Percentiles rank a stretch among this genome's conserved stretches.
Conservation (phyloP, 208 protist genomes). For the Herpetomonas samuelpessoai region DNA sequence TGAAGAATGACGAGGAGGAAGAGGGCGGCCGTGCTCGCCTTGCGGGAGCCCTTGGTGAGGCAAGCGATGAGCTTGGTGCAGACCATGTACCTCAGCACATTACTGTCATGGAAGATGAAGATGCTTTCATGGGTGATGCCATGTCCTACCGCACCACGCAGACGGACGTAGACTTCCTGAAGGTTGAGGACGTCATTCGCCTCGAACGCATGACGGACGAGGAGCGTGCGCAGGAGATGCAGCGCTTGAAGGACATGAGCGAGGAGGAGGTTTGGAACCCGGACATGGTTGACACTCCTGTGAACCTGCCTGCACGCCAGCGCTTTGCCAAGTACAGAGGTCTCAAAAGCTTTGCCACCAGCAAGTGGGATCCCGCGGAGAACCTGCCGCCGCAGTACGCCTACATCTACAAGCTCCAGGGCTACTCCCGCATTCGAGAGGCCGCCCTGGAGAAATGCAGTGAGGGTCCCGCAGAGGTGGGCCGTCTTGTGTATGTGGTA, state of each 20-base stretch:
- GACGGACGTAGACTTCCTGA: slow-evolving; percentile 84
- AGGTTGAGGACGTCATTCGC: slow-evolving; percentile 74
- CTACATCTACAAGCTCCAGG: slow-evolving; percentile 89
- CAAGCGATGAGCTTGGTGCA: slow-evolving; percentile 1
- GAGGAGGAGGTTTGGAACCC: slow-evolving; percentile 84
- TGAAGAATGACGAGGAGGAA: slow-evolving; percentile 11
- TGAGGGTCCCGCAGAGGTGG: slow-evolving; percentile 43
- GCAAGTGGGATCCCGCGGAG: slow-evolving; percentile 82
- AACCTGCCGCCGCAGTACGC: slow-evolving; percentile 84
- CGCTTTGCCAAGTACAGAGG: slow-evolving; percentile 87
- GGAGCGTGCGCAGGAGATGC: slow-evolving; percentile 66
- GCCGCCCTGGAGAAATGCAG: slow-evolving; percentile 56
- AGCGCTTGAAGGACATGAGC: slow-evolving; percentile 67
- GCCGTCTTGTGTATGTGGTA: slow-evolving; percentile 64
- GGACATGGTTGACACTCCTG: slow-evolving; percentile 84
- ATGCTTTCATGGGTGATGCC: slow-evolving; percentile 53
- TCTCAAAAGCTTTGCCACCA: slow-evolving; percentile 83
- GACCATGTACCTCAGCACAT: slow-evolving; percentile 10
- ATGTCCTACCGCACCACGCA: slow-evolving; percentile 74
- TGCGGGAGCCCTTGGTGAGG: background rate
- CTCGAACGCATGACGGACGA: slow-evolving; percentile 85
- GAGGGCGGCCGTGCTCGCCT: no score
- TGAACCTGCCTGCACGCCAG: slow-evolving; percentile 82
- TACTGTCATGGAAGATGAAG: slow-evolving; percentile 35
- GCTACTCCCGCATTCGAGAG: slow-evolving; percentile 71